Evolutionary conservation across 805 yeast genomes (phyloP).

Genomic region (Metschnikowia shivogae): DNA sequence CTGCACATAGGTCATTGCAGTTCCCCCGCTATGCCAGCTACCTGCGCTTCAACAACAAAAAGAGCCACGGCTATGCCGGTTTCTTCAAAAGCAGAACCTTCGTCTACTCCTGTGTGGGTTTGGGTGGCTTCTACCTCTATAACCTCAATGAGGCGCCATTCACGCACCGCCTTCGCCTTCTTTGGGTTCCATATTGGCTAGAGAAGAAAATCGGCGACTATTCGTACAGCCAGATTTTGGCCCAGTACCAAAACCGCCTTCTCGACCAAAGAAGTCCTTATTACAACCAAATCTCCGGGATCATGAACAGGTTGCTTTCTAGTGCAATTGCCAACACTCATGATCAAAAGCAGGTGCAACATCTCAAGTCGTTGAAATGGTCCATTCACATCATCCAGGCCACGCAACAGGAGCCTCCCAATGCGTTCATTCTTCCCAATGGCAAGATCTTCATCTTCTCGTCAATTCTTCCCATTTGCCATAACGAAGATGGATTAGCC

Average conservation of each 20-base stretch:
- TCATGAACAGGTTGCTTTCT: constrained; percentile 62
- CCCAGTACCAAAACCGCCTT: constrained; percentile 48
- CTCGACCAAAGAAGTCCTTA: constrained; percentile 64
- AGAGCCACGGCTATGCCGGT: constrained; percentile 6
- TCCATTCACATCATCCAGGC: constrained; percentile 64
- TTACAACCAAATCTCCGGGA: constrained; percentile 48
- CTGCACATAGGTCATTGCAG: no score
- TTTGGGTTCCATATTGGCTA: constrained; percentile 64
- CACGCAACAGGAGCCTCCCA: constrained; percentile 67
- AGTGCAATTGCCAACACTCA: constrained; percentile 42
- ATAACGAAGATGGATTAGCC: constrained; percentile 88
- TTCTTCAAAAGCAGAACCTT: constrained; percentile 23
- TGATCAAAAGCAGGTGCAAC: constrained; percentile 33
- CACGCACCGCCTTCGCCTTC: constrained; percentile 65
- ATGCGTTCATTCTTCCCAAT: constrained; percentile 94
- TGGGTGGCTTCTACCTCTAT: constrained; percentile 21
- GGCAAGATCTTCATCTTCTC: constrained; percentile 92
- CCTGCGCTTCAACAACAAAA: constrained; percentile 15
- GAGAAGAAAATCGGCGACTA: constrained; percentile 61
- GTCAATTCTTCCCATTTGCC: constrained; percentile 72
- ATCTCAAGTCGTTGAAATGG: constrained; percentile 56
- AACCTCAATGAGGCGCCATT: constrained; percentile 78
- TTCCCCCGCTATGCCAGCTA: constrained; percentile 16
- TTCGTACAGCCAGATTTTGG: constrained; percentile 57
- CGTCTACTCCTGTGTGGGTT: constrained; percentile 29